phyloP scores from a whole-genome alignment of 2,329 filamentous ascomycete species.

The Colletotrichum echinochloae region DNA sequence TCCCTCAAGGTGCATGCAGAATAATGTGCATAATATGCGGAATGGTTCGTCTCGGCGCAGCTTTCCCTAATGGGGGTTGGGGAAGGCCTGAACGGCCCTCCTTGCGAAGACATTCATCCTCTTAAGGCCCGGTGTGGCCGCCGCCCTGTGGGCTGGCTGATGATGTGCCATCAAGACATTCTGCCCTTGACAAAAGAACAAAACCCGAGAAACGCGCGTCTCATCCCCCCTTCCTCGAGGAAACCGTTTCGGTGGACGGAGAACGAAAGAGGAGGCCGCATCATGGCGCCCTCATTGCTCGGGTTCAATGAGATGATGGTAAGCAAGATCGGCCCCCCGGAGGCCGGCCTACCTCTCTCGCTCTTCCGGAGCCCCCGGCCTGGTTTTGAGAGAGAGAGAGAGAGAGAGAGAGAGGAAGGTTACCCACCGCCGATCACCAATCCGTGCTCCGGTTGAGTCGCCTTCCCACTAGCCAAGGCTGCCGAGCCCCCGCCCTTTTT shows the following conservation, averaged over 20 bases:
- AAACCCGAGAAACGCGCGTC: background rate
- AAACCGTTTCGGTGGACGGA: background rate
- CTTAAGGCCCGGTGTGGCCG: background rate
- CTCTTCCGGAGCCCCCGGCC: constrained; percentile 4
- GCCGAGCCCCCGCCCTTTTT: background rate
- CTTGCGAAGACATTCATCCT: constrained; percentile 2
- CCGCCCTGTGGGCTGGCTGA: background rate
- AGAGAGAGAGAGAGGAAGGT: background rate
- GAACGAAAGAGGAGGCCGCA: background rate
- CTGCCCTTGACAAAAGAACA: background rate
- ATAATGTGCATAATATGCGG: background rate
- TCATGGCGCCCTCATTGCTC: constrained; percentile 17
- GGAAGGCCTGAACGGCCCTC: background rate
- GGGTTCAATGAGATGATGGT: constrained; percentile 30
- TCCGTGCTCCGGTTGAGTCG: background rate
- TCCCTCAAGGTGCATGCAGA: background rate
- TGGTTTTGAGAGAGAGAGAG: no score
- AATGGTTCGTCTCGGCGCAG: constrained; percentile 1
- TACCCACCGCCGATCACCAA: constrained; percentile 4
- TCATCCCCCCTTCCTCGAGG: no score
- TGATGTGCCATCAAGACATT: background rate
- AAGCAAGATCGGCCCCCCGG: background rate
- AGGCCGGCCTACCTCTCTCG: background rate
- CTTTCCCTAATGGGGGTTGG: background rate
- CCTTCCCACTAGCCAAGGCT: background rate